A percentile compares a stretch with the other conserved stretches of the same genome.
Evolutionary conservation across 1,284 basidiomycete species (phyloP).

Genomic region (Pseudozyma thailandica): DNA sequence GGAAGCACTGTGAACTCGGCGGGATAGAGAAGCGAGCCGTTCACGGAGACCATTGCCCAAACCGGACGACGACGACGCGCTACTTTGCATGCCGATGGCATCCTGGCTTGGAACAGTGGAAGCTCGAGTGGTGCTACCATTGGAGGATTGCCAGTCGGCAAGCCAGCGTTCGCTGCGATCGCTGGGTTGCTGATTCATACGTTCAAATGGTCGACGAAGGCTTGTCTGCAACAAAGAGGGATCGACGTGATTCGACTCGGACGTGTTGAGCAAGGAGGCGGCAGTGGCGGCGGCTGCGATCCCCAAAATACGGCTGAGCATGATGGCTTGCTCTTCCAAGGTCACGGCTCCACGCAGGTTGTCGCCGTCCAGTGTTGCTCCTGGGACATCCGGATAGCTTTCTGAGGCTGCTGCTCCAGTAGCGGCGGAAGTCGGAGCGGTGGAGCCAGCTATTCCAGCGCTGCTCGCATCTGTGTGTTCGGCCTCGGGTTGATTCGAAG

Average conservation of each 20-base stretch:
- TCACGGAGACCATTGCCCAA: constrained; percentile 42
- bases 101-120: not conserved
- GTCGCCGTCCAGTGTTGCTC: constrained; percentile 17
- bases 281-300: constrained; percentile 66
- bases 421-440: not conserved
- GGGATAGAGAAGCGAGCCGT: constrained; percentile 30
- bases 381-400: not conserved
- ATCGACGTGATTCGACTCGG: constrained; percentile 40
- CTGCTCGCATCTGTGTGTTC: not conserved
- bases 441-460: not conserved
- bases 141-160: constrained; percentile 28
- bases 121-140: not conserved
- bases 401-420: not conserved
- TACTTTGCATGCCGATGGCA: not conserved
- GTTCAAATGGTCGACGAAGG: constrained; percentile 39
- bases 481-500: not conserved
- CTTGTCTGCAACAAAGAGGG: constrained; percentile 48
- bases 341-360: constrained; percentile 55
- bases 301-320: constrained; percentile 62
- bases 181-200: constrained; percentile 26
- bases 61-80: constrained; percentile 1
- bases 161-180: constrained; percentile 29
- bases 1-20: constrained; percentile 22
- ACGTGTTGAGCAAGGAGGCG: constrained; percentile 57
- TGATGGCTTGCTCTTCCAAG: constrained; percentile 64